A percentile compares a stretch with the other conserved stretches of the same genome.
These are phyloP conservation scores for Teunomyces barrocoloradensis DNA, from an alignment of 805 yeast species.

Conservation along the genomic window DNA sequence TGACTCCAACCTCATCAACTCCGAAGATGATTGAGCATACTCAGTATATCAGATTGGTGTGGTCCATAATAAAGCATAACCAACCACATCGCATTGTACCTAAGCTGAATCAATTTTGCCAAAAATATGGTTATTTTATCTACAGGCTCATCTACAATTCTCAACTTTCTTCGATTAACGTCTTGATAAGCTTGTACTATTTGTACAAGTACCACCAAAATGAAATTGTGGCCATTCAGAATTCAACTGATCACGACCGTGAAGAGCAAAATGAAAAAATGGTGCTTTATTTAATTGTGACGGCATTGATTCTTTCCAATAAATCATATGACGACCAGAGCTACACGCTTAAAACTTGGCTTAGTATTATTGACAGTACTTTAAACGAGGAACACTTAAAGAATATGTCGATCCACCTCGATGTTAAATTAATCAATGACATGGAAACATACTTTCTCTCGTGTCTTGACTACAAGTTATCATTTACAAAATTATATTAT, in stretches of 20 bases:
- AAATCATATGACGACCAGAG: constrained; percentile 50
- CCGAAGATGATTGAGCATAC: constrained; percentile 1
- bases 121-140: constrained; percentile 14
- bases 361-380: constrained; percentile 14
- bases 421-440: constrained; percentile 20
- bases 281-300: constrained; percentile 21
- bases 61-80: constrained; percentile 7
- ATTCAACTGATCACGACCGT: background rate
- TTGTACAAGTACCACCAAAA: constrained; percentile 19
- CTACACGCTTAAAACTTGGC: constrained; percentile 52
- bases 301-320: constrained; percentile 31
- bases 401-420: background rate
- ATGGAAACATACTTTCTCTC: constrained; percentile 28
- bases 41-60: constrained; percentile 12
- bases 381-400: constrained; percentile 3
- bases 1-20: background rate
- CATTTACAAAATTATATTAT: constrained; percentile 18
- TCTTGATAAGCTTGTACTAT: constrained; percentile 24
- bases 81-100: background rate
- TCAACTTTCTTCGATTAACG: constrained; percentile 21
- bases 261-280: constrained; percentile 14
- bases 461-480: constrained; percentile 25
- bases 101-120: constrained; percentile 1
- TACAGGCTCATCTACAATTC: constrained; percentile 16
- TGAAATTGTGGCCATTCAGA: constrained; percentile 4